Conservation (phyloP, 805 yeast genomes). For the Lachancea kluyveri region DNA sequence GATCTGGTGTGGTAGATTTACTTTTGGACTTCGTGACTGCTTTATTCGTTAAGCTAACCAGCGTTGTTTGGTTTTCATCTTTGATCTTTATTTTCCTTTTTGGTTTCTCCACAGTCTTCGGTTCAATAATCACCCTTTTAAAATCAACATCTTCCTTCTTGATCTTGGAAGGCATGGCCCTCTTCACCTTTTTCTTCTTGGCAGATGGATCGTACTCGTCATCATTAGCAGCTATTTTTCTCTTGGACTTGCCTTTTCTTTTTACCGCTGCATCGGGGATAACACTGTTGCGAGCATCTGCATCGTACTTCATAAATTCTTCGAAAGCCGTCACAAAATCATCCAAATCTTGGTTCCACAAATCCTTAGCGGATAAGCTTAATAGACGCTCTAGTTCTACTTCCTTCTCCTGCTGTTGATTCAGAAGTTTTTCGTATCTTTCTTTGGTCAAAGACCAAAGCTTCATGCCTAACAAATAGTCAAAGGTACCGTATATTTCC, state of each 20-base stretch:
- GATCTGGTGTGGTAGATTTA: neutral
- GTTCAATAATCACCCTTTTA: constrained; percentile 24
- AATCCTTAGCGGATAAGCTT: constrained; percentile 69
- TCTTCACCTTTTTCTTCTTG: constrained; percentile 21
- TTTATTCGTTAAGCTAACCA: constrained; percentile 6
- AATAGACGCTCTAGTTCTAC: constrained; percentile 61
- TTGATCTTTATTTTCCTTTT: constrained; percentile 22
- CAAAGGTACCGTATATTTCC: constrained; percentile 61
- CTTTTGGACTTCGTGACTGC: neutral
- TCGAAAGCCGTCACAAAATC: constrained; percentile 63
- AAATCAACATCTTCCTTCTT: constrained; percentile 24
- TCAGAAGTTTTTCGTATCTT: constrained; percentile 72
- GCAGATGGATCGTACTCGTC: constrained; percentile 30
- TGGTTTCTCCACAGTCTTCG: constrained; percentile 19
- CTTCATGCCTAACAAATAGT: constrained; percentile 85
- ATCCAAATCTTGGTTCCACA: constrained; percentile 83
- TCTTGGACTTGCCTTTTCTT: constrained; percentile 31
- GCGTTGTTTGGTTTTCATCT: constrained; percentile 13
- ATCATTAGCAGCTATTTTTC: constrained; percentile 21
- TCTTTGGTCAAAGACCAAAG: constrained; percentile 91
- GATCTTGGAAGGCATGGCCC: constrained; percentile 15
- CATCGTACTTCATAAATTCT: constrained; percentile 60
- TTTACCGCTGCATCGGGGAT: constrained; percentile 41
- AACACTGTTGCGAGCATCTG: constrained; percentile 46
- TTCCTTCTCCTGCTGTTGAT: constrained; percentile 68